These are phyloP conservation scores for Mrakia blollopis DNA, from an alignment of 768 basidiomycete species.

Conservation along the genomic window DNA sequence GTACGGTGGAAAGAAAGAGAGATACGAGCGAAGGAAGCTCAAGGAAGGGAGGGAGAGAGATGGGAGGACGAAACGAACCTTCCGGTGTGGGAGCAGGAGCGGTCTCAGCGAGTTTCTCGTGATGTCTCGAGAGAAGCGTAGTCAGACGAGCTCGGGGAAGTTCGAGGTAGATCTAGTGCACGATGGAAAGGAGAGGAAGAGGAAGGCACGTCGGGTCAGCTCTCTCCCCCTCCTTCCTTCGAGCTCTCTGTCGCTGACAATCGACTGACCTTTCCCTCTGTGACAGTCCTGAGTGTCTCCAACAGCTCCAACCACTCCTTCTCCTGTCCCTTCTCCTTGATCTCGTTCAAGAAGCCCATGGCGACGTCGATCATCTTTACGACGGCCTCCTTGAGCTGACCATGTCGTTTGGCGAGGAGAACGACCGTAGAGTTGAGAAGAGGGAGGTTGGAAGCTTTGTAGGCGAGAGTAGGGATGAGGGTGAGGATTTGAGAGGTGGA, in stretches of 20 bases:
- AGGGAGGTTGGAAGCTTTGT: conserved; percentile 61
- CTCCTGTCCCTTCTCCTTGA: conserved; percentile 62
- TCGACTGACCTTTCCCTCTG: conserved; percentile 83
- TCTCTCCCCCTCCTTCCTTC: not conserved
- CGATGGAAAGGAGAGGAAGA: not conserved
- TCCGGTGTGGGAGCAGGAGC: conserved; percentile 50
- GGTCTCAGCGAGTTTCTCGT: conserved; percentile 62
- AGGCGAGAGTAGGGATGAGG: conserved; percentile 64
- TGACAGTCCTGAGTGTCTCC: conserved; percentile 81
- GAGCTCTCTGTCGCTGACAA: not conserved
- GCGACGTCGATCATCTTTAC: conserved; percentile 86
- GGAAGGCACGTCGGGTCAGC: not conserved
- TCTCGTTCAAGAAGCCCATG: conserved; percentile 73
- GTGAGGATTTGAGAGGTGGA: conserved; percentile 87
- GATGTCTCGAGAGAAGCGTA: conserved; percentile 72
- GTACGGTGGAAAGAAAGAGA: conserved; percentile 40
- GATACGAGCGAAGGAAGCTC: not conserved
- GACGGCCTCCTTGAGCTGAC: conserved; percentile 84
- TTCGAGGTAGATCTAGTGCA: conserved; percentile 84
- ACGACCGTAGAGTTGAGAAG: conserved; percentile 52
- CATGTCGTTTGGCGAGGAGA: conserved; percentile 86
- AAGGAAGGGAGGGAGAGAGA: not conserved
- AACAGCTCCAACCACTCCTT: conserved; percentile 78
- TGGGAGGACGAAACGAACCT: not conserved
- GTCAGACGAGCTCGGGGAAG: conserved; percentile 93